A percentile compares a stretch with the other conserved stretches of the same genome.
phyloP scores from a whole-genome alignment of 116 monocot genomes.

The Zostera marina region DNA sequence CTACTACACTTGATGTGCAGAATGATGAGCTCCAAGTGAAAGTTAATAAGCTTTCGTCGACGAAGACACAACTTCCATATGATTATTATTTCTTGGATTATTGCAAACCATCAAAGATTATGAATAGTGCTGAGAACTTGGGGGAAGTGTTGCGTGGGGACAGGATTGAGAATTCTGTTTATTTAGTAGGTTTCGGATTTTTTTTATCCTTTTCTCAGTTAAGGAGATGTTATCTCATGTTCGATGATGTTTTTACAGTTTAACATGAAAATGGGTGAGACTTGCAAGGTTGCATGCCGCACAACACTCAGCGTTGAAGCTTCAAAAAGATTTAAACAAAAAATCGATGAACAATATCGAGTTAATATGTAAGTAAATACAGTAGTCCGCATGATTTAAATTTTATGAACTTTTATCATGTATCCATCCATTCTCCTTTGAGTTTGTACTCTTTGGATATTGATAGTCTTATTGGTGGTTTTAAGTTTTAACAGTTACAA shows the following conservation, averaged over 20 bases:
- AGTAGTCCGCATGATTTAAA: too few species aligned
- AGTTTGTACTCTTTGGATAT: too few species aligned
- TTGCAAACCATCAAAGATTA: too few species aligned
- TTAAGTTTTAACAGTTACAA: too few species aligned
- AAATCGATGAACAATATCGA: constrained; percentile 69
- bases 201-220: not conserved
- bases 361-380: constrained; percentile 55
- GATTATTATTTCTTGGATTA: too few species aligned
- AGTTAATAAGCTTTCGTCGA: too few species aligned
- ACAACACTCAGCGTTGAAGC: constrained; percentile 29
- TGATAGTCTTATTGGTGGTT: too few species aligned
- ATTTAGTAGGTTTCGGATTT: constrained; percentile 22
- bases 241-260: constrained; percentile 23
- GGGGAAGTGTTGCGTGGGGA: constrained; percentile 92
- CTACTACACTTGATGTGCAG: too few species aligned
- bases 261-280: constrained; percentile 50
- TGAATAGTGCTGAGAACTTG: constrained; percentile 78
- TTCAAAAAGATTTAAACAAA: constrained; percentile 58
- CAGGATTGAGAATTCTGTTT: constrained; percentile 82
- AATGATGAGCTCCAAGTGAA: too few species aligned
- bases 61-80: too few species aligned
- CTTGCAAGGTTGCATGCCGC: constrained; percentile 50
- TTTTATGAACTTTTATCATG: not conserved
- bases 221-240: not conserved
- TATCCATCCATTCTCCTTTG: not conserved